Conservation (phyloP, 805 yeast genomes). For the Ogataea parapolymorpha region DNA sequence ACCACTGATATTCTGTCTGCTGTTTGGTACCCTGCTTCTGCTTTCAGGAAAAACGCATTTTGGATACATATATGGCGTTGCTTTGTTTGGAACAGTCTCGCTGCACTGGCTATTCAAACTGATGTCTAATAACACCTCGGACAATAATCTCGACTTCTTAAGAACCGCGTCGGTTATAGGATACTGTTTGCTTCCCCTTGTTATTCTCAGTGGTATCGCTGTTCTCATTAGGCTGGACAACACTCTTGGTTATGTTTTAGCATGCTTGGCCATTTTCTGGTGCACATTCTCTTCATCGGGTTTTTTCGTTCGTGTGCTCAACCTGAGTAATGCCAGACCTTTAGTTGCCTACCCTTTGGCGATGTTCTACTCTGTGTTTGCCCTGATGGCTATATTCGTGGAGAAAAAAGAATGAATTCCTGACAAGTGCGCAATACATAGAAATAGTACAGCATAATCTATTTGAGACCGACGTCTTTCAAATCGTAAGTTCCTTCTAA, state of each 20-base stretch:
- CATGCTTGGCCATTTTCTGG: constrained; percentile 74
- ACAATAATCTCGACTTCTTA: constrained; percentile 43
- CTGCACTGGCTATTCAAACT: constrained; percentile 80
- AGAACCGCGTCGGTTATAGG: constrained; percentile 92
- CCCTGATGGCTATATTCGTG: constrained; percentile 86
- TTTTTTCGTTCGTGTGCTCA: constrained; percentile 81
- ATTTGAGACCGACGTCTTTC: constrained; percentile 3
- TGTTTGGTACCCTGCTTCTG: constrained; percentile 79
- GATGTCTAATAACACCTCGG: constrained; percentile 63
- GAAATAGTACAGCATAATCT: constrained; percentile 8
- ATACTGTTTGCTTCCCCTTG: constrained; percentile 88
- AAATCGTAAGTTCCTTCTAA: constrained; percentile 13
- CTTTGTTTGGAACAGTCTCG: constrained; percentile 82
- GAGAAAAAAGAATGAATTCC: constrained; percentile 26
- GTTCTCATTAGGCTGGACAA: constrained; percentile 69
- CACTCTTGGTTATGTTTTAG: constrained; percentile 64
- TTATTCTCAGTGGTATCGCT: constrained; percentile 68
- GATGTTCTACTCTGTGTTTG: constrained; percentile 90
- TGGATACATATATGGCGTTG: constrained; percentile 96
- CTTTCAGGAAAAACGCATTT: constrained; percentile 93
- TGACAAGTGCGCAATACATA: constrained; percentile 6
- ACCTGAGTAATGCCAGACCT: constrained; percentile 78
- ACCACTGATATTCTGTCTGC: constrained; percentile 81
- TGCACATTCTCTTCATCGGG: constrained; percentile 93
- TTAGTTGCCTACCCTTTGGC: constrained; percentile 91